Base-by-base conservation (phyloP, 768 basidiomycete genomes). In the Albatrellus ellisii region DNA sequence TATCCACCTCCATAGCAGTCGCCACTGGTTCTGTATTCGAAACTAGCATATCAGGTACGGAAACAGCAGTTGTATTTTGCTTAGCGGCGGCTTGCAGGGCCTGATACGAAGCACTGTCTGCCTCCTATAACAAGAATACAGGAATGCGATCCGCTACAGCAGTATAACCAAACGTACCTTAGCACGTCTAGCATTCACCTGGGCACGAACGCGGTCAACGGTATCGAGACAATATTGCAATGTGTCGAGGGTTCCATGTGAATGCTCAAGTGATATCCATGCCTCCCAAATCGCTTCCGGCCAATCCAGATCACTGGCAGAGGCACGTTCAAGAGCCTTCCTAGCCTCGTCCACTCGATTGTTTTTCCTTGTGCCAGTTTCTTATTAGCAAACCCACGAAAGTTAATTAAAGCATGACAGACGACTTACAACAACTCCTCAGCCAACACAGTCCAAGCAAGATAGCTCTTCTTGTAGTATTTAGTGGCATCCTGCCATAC, bases 201-300 rank as follows among this genome's bases (percentile, higher is more conserved):
- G 73, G 36, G 62, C 63, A 46, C 72, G 73, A 14, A 79, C 77
- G 48, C 72, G 73, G 48, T 82, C 73, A 17, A 87, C 64, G 46
- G 75, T 75, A 42, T 73, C 72, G 34, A 81, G 55, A 31, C 73
- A 73, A 8, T 63, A 61, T 28, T 86, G 76, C 22, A 87, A 64
- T 27, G 77, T 73, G 22, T 72, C 65, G 11, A 87, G 65, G 18
- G 74, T 69, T 0, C 94, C 94, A 52, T 90, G 69, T 3, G 83
- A 62, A 49, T 87, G 75, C 56, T 97, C 94, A 52, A 97, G 95
- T n/a, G 69, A 62, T 14, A 79, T 54, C 85, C 88, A 94, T 1
- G 85, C 80, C 42, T 91, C 87, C 79, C 87, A 94, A 6, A 98
- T 64, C 8, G 80, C 83, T 59, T 99, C 94, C 0, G 95, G 91